Evolutionary conservation across 164 flowering plant genomes (phyloP).

Genomic region (Pachysandra terminalis): DNA sequence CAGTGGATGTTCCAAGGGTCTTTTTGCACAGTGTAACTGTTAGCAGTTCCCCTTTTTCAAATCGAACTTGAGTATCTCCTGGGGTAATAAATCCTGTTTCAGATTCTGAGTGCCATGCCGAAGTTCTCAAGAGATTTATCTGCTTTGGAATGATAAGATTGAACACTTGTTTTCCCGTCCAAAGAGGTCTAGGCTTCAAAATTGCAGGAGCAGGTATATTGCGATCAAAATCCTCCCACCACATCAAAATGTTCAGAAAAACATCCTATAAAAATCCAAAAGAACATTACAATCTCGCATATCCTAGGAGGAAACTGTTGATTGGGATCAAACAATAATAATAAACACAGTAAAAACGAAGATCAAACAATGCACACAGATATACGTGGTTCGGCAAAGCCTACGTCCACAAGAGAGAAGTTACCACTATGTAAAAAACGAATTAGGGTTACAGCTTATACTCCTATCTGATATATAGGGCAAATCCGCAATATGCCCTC

Average conservation of each 20-base stretch:
- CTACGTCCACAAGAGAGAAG: too few species aligned
- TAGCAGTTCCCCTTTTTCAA: conserved; percentile 91
- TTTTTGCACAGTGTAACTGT: conserved; percentile 97
- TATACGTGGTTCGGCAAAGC: too few species aligned
- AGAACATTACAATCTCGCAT: background rate
- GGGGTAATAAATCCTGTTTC: conserved; percentile 84
- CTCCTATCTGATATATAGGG: too few species aligned
- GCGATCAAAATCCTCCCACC: conserved; percentile 99
- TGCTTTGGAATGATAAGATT: conserved; percentile 97
- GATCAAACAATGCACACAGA: too few species aligned
- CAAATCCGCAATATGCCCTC: too few species aligned
- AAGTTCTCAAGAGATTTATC: conserved; percentile 77
- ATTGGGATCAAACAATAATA: too few species aligned
- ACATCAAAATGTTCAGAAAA: conserved; percentile 95
- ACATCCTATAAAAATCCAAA: conserved; percentile 67
- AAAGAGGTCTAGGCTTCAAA: conserved; percentile 91
- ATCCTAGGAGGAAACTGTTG: background rate
- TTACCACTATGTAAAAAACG: too few species aligned
- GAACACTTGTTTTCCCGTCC: conserved; percentile 99
- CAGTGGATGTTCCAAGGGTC: conserved; percentile 89
- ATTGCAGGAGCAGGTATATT: too few species aligned
- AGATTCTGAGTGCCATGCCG: conserved; percentile 91
- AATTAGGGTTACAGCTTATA: too few species aligned
- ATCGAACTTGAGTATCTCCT: conserved; percentile 88
- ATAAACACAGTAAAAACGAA: too few species aligned